Evolutionary conservation across 2,329 filamentous ascomycete species (phyloP).

Genomic region (Cladophialophora chaetospira): DNA sequence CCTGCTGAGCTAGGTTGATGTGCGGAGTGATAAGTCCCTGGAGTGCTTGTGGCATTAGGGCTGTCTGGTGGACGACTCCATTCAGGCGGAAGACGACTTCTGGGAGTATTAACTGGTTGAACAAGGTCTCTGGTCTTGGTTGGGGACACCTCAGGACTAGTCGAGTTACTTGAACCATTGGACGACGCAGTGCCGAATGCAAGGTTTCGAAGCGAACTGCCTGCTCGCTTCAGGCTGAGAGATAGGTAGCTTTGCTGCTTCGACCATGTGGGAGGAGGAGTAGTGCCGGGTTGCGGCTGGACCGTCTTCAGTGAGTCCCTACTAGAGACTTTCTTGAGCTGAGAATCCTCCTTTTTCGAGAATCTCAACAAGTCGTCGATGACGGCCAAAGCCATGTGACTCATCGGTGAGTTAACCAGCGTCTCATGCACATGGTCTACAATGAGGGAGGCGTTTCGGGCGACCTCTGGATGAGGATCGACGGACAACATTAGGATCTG

Average conservation of each 20-base stretch:
- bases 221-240: slow-evolving; percentile 62
- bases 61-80: slow-evolving; percentile 72
- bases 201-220: slow-evolving; percentile 66
- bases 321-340: slow-evolving; percentile 30
- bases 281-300: slow-evolving; percentile 42
- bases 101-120: slow-evolving; percentile 41
- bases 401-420: slow-evolving; percentile 75
- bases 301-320: slow-evolving; percentile 27
- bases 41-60: slow-evolving; percentile 66
- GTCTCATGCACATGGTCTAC: slow-evolving; percentile 82
- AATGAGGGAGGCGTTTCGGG: slow-evolving; percentile 79
- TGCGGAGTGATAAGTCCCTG: slow-evolving; percentile 73
- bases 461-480: slow-evolving; percentile 91
- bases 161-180: slow-evolving; percentile 39
- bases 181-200: slow-evolving; percentile 49
- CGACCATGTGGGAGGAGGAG: slow-evolving; percentile 51
- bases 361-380: slow-evolving; percentile 68
- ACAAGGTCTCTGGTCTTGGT: slow-evolving; percentile 32
- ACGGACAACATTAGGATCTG: slow-evolving; percentile 87
- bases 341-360: slow-evolving; percentile 26
- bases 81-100: slow-evolving; percentile 58
- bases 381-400: slow-evolving; percentile 67
- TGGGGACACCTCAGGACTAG: slow-evolving; percentile 34
- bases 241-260: slow-evolving; percentile 65
- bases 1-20: slow-evolving; percentile 77